phyloP scores from a whole-genome alignment of 352 stramenopile species.

The Labyrinthula sp. region DNA sequence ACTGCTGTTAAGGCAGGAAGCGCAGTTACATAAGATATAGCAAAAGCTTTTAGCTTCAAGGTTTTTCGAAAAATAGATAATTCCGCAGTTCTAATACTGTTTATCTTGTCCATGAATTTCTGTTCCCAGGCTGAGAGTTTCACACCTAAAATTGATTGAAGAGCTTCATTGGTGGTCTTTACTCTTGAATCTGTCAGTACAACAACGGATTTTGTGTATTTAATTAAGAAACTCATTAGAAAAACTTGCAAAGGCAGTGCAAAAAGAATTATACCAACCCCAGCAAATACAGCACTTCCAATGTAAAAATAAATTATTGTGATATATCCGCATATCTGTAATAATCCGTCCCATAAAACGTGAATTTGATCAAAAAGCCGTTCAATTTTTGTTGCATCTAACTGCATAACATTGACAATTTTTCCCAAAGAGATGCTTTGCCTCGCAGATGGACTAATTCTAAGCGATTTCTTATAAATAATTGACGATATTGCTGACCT shows the following conservation, averaged over 20 bases:
- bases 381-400: constrained; percentile 29
- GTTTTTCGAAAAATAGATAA: neutral
- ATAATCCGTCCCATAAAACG: constrained; percentile 15
- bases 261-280: constrained; percentile 63
- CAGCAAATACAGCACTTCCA: constrained; percentile 60
- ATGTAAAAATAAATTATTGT: constrained; percentile 43
- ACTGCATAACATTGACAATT: constrained; percentile 30
- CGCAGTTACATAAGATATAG: constrained; percentile 19
- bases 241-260: constrained; percentile 62
- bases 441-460: constrained; percentile 33
- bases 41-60: constrained; percentile 14
- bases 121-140: constrained; percentile 78
- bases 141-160: constrained; percentile 71
- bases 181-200: constrained; percentile 53
- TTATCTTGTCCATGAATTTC: neutral
- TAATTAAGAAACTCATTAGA: constrained; percentile 58
- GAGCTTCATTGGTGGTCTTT: constrained; percentile 70
- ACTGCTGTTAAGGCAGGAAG: constrained; percentile 14
- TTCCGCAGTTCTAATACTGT: neutral
- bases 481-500: constrained; percentile 12
- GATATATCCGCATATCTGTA: constrained; percentile 35
- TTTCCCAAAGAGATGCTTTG: constrained; percentile 25
- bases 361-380: constrained; percentile 9
- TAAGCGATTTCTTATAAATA: constrained; percentile 41
- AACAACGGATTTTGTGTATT: constrained; percentile 58